Evolutionary conservation across 495 filamentous ascomycete genomes (phyloP), one percentile per base, ranked within the genome.

Genomic region (Penicillium roqueforti): DNA sequence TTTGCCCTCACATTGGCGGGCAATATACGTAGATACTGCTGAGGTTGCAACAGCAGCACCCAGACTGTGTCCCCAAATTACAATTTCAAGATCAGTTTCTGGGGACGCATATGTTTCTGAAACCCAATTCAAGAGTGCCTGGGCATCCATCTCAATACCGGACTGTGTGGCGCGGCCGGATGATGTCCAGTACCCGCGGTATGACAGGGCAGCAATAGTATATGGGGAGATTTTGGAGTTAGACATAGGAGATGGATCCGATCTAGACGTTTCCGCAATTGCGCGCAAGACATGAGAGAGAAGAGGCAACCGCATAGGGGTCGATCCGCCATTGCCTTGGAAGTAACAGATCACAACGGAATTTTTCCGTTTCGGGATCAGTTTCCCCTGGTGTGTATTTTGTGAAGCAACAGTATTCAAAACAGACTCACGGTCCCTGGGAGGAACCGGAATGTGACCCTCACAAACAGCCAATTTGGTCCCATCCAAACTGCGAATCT

Each of bases 61-160:
- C 19, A 92, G 83, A 53, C 82, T 87, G 58, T 93, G 89, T 0
- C 88, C 88, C 89, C 88, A 93, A n/a, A 93, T 62, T 1, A 92
- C 60, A 10, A 90, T 36, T 25, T 76, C 70, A 3, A 76, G 67
- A 18, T 67, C 60, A 1, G 45, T 61, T n/a, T 65, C 56, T 34
- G 63, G 59, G 16, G 31, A 34, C 9, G 51, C 43, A 42, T 70
- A 74, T 0, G 52, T 79, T 53, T 63, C 45, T 26, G 68, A 68
- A 32, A 82, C 78, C 74, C 78, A 83, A n/a, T 69, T 54, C 42
- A 86, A 67, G 38, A 83, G 79, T 7, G 85, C 85, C 42, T 77
- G 70, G 1, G 84, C 77, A 66, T 91, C 88, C 19, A 71, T 67
- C 49, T 83, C 77, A 41, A 91, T 80, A 1, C 87, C 88, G 4